Base-by-base conservation (phyloP, 129 eudicot genomes). In the Centaurea solstitialis region DNA sequence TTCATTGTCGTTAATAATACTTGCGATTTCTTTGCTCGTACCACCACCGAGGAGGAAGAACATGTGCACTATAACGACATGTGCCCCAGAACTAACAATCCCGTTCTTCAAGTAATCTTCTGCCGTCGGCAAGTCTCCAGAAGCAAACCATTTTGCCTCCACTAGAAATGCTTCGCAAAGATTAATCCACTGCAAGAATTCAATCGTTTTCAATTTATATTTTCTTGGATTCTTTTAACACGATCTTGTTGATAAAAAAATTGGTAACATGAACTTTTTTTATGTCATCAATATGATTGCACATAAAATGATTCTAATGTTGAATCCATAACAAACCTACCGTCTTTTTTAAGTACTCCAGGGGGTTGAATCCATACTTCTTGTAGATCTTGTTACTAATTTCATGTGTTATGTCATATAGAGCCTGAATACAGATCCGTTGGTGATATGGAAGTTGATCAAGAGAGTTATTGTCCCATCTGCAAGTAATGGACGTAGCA, bases 31-130 rank as follows among this genome's bases (percentile, higher is more conserved):
- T 10, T 77, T 57, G 53, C 12, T 82, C 24, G 62, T 35, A 2
- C 90, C 88, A 23, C 81, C 79, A 26, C 92, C 95, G 13, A 91
- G 81, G 62, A 91, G 90, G 77, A 81, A 88, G 77, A 88, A 91
- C 79, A 80, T 24, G 85, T 91, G 95, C 5, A 82, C 70, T 26
- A 83, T 30, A 37, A 85, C 90, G 9, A 86, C 86, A n/a, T 86
- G 86, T 15, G 35, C 85, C 21, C 94, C 92, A 1, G 90, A 76
- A 61, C 90, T 90, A 38, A 90, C 77, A 21, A 77, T 86, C 23
- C 86, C 94, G 28, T 87, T 88, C 23, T 81, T 77, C 80, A 90
- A 57, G 82, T 88, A 90, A 72, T 81, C 88, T 0, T 84, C 81
- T 0, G 90, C 87, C 8, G 2, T 80, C 6, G 92, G 92, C 79